Evolutionary conservation across 2,329 filamentous ascomycete species (phyloP).

Genomic region (Grosmannia serpens): DNA sequence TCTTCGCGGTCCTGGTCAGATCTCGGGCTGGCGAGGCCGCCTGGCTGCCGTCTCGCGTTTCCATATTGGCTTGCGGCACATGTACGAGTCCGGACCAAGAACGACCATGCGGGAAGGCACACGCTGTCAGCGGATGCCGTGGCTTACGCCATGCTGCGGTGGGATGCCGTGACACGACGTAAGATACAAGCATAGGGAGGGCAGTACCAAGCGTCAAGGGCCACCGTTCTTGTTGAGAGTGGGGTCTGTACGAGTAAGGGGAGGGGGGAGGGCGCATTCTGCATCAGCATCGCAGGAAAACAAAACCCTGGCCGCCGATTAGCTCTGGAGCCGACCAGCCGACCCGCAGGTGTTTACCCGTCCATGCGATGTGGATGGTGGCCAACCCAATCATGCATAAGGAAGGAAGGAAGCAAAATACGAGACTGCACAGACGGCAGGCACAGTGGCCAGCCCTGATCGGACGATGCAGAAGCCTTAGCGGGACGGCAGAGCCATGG

Average conservation of each 20-base stretch:
- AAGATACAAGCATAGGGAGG: not conserved
- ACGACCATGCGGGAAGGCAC: not conserved
- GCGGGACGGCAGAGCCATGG: not conserved
- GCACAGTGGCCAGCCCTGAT: not conserved
- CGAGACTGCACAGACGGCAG: not conserved
- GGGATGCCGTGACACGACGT: not conserved
- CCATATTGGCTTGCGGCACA: too few species aligned
- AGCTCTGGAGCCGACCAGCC: not conserved
- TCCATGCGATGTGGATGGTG: too few species aligned
- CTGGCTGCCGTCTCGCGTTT: too few species aligned
- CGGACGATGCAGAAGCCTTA: not conserved
- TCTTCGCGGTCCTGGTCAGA: not conserved
- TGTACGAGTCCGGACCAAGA: too few species aligned
- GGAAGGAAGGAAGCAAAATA: not conserved
- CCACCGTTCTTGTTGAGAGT: not conserved
- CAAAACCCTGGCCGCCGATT: not conserved
- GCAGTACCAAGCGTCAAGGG: too few species aligned
- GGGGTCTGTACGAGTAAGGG: not conserved
- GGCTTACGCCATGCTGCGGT: not conserved
- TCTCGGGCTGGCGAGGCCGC: too few species aligned
- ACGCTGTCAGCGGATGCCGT: not conserved
- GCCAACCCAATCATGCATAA: not conserved
- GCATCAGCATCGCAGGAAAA: not conserved
- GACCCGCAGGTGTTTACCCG: not conserved
- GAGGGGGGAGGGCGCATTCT: not conserved